phyloP scores from a whole-genome alignment of 2,329 filamentous ascomycete species.

The Trichoderma sp. region DNA sequence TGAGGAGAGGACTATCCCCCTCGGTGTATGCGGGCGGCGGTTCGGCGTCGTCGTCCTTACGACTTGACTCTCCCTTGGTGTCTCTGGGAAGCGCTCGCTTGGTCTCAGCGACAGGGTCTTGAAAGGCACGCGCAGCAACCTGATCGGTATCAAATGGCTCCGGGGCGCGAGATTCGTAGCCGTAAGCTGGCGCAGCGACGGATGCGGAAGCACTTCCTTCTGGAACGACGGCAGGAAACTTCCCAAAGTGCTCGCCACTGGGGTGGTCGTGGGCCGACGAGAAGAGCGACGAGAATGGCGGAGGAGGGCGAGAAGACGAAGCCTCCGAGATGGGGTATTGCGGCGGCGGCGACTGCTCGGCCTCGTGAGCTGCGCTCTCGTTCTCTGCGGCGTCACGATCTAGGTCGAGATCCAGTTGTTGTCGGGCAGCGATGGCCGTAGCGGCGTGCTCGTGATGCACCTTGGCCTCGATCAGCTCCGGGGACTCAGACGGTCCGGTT shows the following conservation, averaged over 20 bases:
- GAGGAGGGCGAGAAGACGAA: slow-evolving; percentile 51
- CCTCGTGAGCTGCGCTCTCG: slow-evolving; percentile 25
- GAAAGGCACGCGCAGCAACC: slow-evolving; percentile 39
- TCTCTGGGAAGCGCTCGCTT: slow-evolving; percentile 82
- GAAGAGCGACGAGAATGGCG: slow-evolving; percentile 61
- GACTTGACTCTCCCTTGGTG: slow-evolving; percentile 70
- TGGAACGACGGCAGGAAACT: slow-evolving; percentile 31
- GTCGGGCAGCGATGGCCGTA: slow-evolving; percentile 21
- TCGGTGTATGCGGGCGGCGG: slow-evolving; percentile 95
- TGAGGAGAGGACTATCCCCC: slow-evolving; percentile 85
- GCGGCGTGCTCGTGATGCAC: slow-evolving; percentile 22
- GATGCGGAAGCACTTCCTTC: slow-evolving; percentile 35
- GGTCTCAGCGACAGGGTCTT: slow-evolving; percentile 64
- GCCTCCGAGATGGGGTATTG: slow-evolving; percentile 57
- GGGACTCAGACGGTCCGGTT: slow-evolving; percentile 37
- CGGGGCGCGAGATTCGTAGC: slow-evolving; percentile 36
- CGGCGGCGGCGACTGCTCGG: slow-evolving; percentile 53
- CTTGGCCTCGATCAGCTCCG: slow-evolving; percentile 34
- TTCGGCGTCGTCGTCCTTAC: slow-evolving; percentile 80
- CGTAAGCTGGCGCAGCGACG: slow-evolving; percentile 55
- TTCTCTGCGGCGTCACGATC: slow-evolving; percentile 21
- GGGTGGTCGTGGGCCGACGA: slow-evolving; percentile 37
- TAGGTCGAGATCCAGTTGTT: slow-evolving; percentile 24
- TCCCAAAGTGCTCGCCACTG: slow-evolving; percentile 33
- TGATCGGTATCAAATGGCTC: slow-evolving; percentile 38